Base-by-base conservation (phyloP, 2,329 filamentous ascomycete species). In the Fusarium camptoceras region DNA sequence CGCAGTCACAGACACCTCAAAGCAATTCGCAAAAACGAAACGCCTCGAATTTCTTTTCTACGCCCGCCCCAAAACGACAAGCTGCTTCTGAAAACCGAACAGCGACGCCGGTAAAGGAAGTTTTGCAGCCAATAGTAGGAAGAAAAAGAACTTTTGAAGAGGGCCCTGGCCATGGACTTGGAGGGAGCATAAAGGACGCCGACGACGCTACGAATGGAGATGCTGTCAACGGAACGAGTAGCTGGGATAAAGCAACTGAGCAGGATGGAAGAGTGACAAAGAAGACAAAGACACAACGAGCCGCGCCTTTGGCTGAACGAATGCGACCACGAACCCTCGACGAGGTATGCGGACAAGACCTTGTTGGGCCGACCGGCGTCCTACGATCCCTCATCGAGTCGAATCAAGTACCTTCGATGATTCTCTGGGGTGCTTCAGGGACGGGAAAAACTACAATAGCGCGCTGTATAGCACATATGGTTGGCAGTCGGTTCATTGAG, bases 361-460 rank as follows among this genome's bases (percentile, higher is more conserved):
- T 99, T 0, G 94, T 99, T 3, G 95, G 94, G 0, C 88, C 89
- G 0, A 83, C 89, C 31, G 96, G 96, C n/a, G 89, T 98, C 8
- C 85, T 99, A 44, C 90, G 95, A 6, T 90, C 91, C 30, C 86
- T 98, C 63, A 97, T 99, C 71, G 92, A 97, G 76, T 87, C 91
- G 63, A 91, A 96, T 75, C 88, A 92, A 8, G 89, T 98, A 31
- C 95, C 96, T 0, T 97, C 93, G 16, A 97, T 99, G 93, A 94
- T 99, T 42, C 84, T 99, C 16, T 99, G 96, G 93, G 93, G 93
- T 31, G 88, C 87, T 2, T 90, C 92, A 0, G 93, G 93, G 24
- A 94, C 92, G 1, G 93, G 93, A 68, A 96, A 96, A 83, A 96
- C 93, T 5, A 96, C 96, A 1, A 98, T 99, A 73, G 96, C 96